phyloP scores from a whole-genome alignment of 1,139 yeast species.

The Sugiyamaella paludigena region DNA sequence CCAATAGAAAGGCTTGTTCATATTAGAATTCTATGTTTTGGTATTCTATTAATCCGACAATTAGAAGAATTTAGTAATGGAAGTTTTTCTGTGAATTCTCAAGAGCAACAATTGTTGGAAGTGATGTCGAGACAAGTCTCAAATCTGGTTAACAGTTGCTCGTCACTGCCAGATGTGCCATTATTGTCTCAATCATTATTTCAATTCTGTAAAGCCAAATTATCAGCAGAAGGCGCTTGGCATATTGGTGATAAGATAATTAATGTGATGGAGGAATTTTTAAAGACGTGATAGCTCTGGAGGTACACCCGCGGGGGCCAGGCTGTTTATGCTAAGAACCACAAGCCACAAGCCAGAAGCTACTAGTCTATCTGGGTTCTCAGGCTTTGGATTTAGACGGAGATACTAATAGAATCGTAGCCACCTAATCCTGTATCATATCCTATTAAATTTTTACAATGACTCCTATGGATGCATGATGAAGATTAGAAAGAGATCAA shows the following conservation, averaged over 20 bases:
- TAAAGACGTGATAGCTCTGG: slow-evolving; percentile 5
- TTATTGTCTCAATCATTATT: slow-evolving; percentile 7
- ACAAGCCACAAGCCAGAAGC: not conserved
- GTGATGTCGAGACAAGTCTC: too few relatives aligned
- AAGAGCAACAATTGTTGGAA: slow-evolving; percentile 4
- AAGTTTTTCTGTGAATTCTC: not conserved
- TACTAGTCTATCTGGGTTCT: not conserved
- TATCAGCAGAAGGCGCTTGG: slow-evolving; percentile 16
- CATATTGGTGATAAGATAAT: slow-evolving; percentile 10
- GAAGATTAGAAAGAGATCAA: too few relatives aligned
- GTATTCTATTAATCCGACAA: slow-evolving; percentile 7
- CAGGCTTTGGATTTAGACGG: not conserved
- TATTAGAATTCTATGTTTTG: slow-evolving; percentile 10
- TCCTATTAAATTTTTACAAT: too few relatives aligned
- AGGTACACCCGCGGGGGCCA: slow-evolving; percentile 9
- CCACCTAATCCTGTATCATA: too few relatives aligned
- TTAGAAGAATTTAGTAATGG: slow-evolving; percentile 6
- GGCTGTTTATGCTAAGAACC: not conserved
- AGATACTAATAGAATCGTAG: not conserved
- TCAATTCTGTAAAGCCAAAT: slow-evolving; percentile 7
- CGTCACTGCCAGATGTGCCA: not conserved
- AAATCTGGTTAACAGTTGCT: too few relatives aligned
- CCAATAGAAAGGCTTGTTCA: slow-evolving; percentile 13
- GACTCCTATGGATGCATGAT: too few relatives aligned
- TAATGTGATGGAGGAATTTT: not conserved